Conservation (phyloP, 2,329 filamentous ascomycete genomes). For the Monilinia laxa region DNA sequence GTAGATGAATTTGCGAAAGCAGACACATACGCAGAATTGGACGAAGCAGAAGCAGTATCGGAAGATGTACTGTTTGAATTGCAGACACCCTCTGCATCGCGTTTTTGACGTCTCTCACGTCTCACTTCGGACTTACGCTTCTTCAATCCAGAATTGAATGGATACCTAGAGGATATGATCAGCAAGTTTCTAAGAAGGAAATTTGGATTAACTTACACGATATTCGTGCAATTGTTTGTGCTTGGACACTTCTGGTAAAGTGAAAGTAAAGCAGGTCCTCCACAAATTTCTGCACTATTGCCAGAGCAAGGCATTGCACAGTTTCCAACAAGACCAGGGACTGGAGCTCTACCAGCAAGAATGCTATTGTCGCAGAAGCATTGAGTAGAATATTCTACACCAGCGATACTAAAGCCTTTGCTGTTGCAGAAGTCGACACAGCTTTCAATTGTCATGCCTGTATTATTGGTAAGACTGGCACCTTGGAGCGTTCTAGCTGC, state of each 20-base stretch:
- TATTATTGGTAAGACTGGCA: constrained; percentile 16
- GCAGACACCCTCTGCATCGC: neutral
- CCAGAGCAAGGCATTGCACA: constrained; percentile 27
- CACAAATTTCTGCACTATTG: constrained; percentile 32
- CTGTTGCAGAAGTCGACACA: constrained; percentile 40
- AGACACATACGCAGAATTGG: neutral
- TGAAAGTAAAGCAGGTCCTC: constrained; percentile 28
- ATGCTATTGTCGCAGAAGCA: constrained; percentile 35
- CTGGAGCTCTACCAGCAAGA: constrained; percentile 23
- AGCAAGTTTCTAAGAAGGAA: neutral
- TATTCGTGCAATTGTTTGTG: neutral
- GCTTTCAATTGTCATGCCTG: constrained; percentile 31
- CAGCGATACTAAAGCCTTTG: constrained; percentile 35
- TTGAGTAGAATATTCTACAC: constrained; percentile 40
- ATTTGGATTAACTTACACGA: neutral
- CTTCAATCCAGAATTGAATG: constrained; percentile 10
- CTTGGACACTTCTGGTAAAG: constrained; percentile 24
- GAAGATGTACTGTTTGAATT: neutral
- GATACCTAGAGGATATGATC: constrained; percentile 9
- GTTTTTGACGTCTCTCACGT: constrained; percentile 17
- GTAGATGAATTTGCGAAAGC: neutral
- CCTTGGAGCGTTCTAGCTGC: constrained; percentile 40
- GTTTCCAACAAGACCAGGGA: constrained; percentile 12
- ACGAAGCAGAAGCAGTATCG: neutral
- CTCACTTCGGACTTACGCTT: constrained; percentile 9